Percentiles rank a stretch among this genome's conserved stretches.
These are phyloP conservation scores for Phyllosticta citriasiana DNA, from an alignment of 2,329 filamentous ascomycete genomes.

Conservation along the genomic window DNA sequence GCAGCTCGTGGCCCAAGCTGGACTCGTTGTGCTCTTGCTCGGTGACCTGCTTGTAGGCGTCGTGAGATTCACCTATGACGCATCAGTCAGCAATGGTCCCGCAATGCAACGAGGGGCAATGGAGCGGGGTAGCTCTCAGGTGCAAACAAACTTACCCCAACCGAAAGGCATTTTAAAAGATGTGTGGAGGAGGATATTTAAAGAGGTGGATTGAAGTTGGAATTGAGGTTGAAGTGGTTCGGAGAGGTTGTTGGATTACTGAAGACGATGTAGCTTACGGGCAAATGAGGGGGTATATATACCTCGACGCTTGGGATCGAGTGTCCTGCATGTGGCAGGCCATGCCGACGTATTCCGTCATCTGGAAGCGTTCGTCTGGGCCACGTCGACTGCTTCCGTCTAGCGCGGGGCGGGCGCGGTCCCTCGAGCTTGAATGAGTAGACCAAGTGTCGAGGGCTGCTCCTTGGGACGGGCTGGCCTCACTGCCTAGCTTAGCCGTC, in stretches of 20 bases:
- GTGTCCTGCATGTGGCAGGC: not conserved
- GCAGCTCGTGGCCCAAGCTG: slow-evolving; percentile 60
- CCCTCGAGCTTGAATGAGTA: not conserved
- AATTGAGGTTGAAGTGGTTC: not conserved
- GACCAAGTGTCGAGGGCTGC: not conserved
- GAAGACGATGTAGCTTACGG: not conserved
- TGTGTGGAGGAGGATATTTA: not conserved
- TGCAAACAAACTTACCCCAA: slow-evolving; percentile 26
- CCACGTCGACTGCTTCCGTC: not conserved
- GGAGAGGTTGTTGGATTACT: not conserved
- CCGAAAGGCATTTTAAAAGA: slow-evolving; percentile 22
- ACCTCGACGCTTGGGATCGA: not conserved
- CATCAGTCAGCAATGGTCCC: not conserved
- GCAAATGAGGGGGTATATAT: slow-evolving; percentile 5
- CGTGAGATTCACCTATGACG: slow-evolving; percentile 40
- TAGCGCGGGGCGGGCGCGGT: slow-evolving; percentile 4
- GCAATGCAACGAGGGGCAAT: not conserved
- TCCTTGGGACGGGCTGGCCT: not conserved
- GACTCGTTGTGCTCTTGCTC: slow-evolving; percentile 46
- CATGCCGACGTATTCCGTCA: not conserved
- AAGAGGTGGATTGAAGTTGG: not conserved
- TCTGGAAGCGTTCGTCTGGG: not conserved
- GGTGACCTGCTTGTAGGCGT: slow-evolving; percentile 48
- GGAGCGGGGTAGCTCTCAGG: not conserved
- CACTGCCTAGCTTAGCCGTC: not conserved